Conservation (phyloP, 495 filamentous ascomycete genomes). For the Elasticomyces elasticus region DNA sequence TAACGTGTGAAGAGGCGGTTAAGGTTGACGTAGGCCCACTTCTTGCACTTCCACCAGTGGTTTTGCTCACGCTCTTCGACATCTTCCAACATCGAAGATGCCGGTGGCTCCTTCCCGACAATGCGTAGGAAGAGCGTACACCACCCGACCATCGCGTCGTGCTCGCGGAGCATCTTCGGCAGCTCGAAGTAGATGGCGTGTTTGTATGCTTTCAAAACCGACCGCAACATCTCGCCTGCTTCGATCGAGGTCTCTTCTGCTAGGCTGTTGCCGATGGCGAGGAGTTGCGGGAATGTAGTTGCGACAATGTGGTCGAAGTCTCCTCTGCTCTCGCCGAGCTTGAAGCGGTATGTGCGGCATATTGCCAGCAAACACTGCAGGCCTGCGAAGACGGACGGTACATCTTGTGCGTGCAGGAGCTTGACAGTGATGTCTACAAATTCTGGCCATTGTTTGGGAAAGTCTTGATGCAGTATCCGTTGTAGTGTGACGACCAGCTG, state of each 20-base stretch:
- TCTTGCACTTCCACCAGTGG: conserved; percentile 99
- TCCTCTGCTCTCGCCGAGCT: conserved; percentile 64
- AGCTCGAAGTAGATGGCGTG: conserved; percentile 96
- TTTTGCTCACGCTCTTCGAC: conserved; percentile 79
- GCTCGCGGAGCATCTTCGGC: conserved; percentile 60
- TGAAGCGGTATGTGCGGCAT: conserved; percentile 89
- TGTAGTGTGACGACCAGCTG: conserved; percentile 89
- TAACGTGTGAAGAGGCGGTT: conserved; percentile 96
- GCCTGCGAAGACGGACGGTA: conserved; percentile 78
- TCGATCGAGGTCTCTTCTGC: conserved; percentile 85
- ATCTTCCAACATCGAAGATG: conserved; percentile 68
- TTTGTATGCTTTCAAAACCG: conserved; percentile 91
- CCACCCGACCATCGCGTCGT: conserved; percentile 82
- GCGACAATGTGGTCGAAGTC: conserved; percentile 94
- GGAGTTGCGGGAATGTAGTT: conserved; percentile 79
- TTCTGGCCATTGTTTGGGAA: conserved; percentile 83
- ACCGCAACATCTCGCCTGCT: conserved; percentile 91
- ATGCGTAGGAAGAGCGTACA: conserved; percentile 86
- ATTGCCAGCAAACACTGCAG: conserved; percentile 88
- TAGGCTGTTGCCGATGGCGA: conserved; percentile 74
- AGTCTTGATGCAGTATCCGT: conserved; percentile 91
- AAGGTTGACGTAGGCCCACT: conserved; percentile 96
- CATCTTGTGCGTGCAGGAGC: conserved; percentile 72
- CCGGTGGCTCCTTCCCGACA: conserved; percentile 74
- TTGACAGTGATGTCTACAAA: conserved; percentile 87